Evolutionary conservation across 371 early-diverging fungal genomes (phyloP), one percentile per base, ranked within the genome.

Genomic region (Batkoa obscura): DNA sequence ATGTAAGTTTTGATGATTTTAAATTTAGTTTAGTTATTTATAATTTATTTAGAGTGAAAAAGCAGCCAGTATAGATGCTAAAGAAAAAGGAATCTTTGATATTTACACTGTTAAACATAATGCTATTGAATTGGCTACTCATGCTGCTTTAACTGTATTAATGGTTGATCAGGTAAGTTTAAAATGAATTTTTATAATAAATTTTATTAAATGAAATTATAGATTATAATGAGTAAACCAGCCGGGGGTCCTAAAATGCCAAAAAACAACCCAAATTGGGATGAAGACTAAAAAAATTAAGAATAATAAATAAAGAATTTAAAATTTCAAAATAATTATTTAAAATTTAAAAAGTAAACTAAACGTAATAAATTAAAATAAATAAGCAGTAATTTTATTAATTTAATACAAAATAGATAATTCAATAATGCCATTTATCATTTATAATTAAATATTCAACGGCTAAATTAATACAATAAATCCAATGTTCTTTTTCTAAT

Each of bases 181-280:
- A 9, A 32, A 1, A 30, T 37, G n/a, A n/a, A n/a, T n/a, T n/a
- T n/a, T 1, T 17, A 45, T 30, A 56, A 23, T 56, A 23, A 34
- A 34, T 55, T 8, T 23, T 13, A 43, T 34, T 2, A 49, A 62
- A 49, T 56, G 38, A 15, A 12, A 31, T 9, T 34, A 30, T 58
- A 80, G 80, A 88, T 96, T 63, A 94, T 96, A 70, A 96, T 96
- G 97, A 86, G 88, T 59, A 94, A 94, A 72, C 88, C 86, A 51
- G 95, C 95, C 34, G 97, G 95, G 52, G 95, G 95, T 5, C 95
- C 94, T 31, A 92, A 92, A 68, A 83, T 83, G 56, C 86, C 82
- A 58, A 85, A 88, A 82, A 75, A 86, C 71, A 76, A 85, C 64
- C 72, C 75, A 59, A 79, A 90, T 72, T 90, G 91, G 92, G 94